A percentile compares a stretch with the other conserved stretches of the same genome.
These are phyloP conservation scores for Phoenix dactylifera DNA, from an alignment of 176 grass and related monocot genomes.

Conservation along the genomic window DNA sequence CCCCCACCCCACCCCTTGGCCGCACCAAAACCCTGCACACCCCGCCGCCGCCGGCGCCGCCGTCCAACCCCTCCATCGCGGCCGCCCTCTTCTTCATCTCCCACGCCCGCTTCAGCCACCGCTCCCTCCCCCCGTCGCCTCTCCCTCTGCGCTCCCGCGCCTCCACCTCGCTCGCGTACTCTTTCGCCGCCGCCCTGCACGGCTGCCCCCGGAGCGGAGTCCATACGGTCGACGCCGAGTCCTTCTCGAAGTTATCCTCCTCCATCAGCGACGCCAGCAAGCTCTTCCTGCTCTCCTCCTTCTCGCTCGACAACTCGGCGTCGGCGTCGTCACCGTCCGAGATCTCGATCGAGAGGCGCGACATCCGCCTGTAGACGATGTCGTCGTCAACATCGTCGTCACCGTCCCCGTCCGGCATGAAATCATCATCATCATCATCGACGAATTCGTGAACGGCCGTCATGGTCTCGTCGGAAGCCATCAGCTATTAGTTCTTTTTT, in stretches of 20 bases:
- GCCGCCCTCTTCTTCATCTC: conserved; percentile 31
- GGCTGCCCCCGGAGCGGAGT: conserved; percentile 30
- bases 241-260: not conserved
- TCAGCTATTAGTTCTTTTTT: too few relatives aligned
- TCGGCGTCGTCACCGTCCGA: conserved; percentile 48
- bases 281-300: conserved; percentile 14
- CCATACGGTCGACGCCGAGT: not conserved
- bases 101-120: conserved; percentile 56
- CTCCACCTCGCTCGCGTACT: not conserved
- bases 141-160: conserved; percentile 32
- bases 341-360: conserved; percentile 29
- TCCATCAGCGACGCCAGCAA: not conserved
- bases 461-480: too few relatives aligned
- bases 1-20: conserved; percentile 20
- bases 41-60: conserved; percentile 28
- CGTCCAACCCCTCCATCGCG: conserved; percentile 17
- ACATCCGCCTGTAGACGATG: conserved; percentile 18
- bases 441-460: too few relatives aligned
- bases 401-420: too few relatives aligned
- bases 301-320: conserved; percentile 23
- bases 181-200: not conserved
- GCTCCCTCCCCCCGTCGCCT: conserved; percentile 38
- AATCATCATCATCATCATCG: too few relatives aligned
- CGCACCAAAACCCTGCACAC: conserved; percentile 8
- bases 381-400: not conserved